phyloP scores from a whole-genome alignment of 129 eudicot genomes.

The Flaveria sonorensis region DNA sequence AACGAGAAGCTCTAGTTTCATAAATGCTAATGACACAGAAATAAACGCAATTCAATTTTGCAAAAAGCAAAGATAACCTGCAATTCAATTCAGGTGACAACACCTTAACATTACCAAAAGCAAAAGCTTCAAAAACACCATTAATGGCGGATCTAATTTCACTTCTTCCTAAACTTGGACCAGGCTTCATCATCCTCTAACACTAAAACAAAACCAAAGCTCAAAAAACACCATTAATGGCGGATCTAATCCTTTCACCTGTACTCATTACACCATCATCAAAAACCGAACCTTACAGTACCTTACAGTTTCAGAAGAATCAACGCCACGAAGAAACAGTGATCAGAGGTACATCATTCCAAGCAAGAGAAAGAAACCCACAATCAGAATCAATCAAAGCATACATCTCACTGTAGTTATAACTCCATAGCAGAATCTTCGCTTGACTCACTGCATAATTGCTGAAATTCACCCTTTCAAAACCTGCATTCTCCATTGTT shows the following conservation, averaged over 20 bases:
- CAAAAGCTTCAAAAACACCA: slow-evolving; percentile 43
- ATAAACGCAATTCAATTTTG: not conserved
- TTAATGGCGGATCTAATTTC: slow-evolving; percentile 32
- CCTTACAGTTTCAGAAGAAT: slow-evolving; percentile 10
- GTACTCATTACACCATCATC: slow-evolving; percentile 32
- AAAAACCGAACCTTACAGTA: slow-evolving; percentile 4
- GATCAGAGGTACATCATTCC: slow-evolving; percentile 79
- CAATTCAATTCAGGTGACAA: slow-evolving; percentile 17
- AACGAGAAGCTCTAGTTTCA: not conserved
- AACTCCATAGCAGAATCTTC: slow-evolving; percentile 74
- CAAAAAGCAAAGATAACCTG: not conserved
- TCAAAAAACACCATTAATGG: slow-evolving; percentile 27
- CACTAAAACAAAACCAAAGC: slow-evolving; percentile 18
- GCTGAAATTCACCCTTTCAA: slow-evolving; percentile 59
- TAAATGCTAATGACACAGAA: slow-evolving; percentile 1
- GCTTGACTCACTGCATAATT: slow-evolving; percentile 97
- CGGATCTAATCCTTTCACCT: slow-evolving; percentile 35
- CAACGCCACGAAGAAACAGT: slow-evolving; percentile 96
- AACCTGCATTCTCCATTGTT: slow-evolving; percentile 70
- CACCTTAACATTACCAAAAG: slow-evolving; percentile 32
- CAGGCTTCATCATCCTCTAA: slow-evolving; percentile 30
- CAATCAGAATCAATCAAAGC: slow-evolving; percentile 58
- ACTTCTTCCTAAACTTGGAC: slow-evolving; percentile 21
- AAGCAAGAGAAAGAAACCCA: slow-evolving; percentile 85
- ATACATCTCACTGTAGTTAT: slow-evolving; percentile 69